phyloP scores from a whole-genome alignment of 148 eudicot genomes.

The Amaranthus hypochondriacus region DNA sequence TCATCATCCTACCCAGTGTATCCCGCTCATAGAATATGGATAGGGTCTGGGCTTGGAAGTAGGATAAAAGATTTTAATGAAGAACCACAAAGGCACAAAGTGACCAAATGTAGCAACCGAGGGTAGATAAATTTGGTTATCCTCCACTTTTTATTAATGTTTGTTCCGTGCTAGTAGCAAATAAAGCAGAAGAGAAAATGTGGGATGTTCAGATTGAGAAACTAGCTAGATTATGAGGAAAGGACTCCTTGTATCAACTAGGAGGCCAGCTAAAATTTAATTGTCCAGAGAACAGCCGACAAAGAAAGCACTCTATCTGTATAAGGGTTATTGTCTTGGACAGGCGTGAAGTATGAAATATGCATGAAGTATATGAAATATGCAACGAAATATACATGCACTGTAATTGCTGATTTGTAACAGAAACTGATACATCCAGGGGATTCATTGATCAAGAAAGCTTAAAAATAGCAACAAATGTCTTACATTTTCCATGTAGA shows the following conservation, averaged over 20 bases:
- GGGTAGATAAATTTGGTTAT: neutral
- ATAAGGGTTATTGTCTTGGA: neutral
- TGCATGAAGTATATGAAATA: too few species aligned
- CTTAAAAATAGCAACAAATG: neutral
- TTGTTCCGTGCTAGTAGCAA: neutral
- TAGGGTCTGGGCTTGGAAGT: too few species aligned
- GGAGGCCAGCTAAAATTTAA: neutral
- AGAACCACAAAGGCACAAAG: neutral
- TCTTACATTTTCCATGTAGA: slow-evolving; percentile 73
- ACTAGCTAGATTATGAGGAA: neutral
- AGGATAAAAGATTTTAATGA: neutral
- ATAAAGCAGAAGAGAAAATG: neutral
- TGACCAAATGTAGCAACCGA: neutral
- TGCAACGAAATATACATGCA: neutral
- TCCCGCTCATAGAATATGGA: too few species aligned
- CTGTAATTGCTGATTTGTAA: neutral
- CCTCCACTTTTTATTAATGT: neutral
- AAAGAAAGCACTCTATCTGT: neutral
- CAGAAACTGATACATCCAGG: neutral
- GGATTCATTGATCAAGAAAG: neutral
- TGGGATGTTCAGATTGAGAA: neutral
- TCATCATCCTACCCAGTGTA: too few species aligned
- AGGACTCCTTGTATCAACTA: neutral
- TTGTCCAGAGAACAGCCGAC: neutral
- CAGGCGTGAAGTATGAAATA: neutral